Conservation (phyloP, 768 basidiomycete species). For the Psilocybe cubensis region DNA sequence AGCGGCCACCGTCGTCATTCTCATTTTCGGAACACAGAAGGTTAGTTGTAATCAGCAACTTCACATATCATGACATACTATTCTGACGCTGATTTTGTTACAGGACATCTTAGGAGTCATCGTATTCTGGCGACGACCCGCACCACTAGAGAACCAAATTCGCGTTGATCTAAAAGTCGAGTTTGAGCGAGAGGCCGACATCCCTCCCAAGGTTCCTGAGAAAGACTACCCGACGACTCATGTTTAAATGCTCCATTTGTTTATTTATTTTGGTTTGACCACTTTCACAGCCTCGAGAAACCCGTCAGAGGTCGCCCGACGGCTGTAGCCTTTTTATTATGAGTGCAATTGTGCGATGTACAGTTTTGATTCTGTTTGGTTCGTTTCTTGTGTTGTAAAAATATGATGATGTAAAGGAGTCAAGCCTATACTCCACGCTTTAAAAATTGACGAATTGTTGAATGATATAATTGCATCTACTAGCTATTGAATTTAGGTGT, state of each 20-base stretch:
- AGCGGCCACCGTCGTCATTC: constrained; percentile 47
- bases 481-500: too few species aligned
- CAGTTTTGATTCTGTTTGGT: too few species aligned
- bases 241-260: neutral
- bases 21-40: constrained; percentile 51
- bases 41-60: constrained; percentile 29
- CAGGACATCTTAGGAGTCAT: constrained; percentile 41
- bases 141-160: constrained; percentile 7
- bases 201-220: neutral
- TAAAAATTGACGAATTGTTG: too few species aligned
- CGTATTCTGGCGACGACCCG: constrained; percentile 36
- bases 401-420: too few species aligned
- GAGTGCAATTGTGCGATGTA: too few species aligned
- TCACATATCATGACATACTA: neutral
- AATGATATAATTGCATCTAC: too few species aligned
- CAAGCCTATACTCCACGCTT: too few species aligned
- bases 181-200: constrained; percentile 11
- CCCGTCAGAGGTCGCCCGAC: too few species aligned
- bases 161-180: constrained; percentile 19
- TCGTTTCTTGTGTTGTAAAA: too few species aligned
- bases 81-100: neutral
- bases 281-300: too few species aligned
- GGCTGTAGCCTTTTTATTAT: too few species aligned
- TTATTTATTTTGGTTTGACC: neutral
- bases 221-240: neutral